Conservation (phyloP, 176 grass and related monocot species). For the Triticum aestivum region DNA sequence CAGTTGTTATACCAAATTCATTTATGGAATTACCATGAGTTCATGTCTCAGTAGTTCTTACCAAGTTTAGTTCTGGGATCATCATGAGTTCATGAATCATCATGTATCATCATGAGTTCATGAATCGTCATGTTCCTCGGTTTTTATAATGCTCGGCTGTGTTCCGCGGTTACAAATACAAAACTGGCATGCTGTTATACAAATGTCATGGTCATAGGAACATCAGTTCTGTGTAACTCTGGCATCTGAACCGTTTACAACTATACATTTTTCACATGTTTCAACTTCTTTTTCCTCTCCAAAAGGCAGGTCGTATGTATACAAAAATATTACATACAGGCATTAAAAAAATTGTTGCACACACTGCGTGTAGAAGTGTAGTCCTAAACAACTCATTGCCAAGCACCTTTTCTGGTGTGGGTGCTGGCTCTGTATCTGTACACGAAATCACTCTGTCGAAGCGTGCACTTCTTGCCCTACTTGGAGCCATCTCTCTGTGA, state of each 20-base stretch:
- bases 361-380: neutral
- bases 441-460: constrained; percentile 29
- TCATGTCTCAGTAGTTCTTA: too few relatives aligned
- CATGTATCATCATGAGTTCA: neutral
- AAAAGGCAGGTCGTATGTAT: neutral
- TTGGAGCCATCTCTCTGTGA: constrained; percentile 64
- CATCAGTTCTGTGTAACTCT: neutral
- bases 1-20: neutral
- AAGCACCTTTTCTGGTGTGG: neutral
- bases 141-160: neutral
- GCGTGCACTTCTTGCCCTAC: constrained; percentile 69
- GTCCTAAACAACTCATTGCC: neutral
- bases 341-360: neutral
- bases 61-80: too few relatives aligned
- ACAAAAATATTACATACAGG: neutral
- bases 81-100: too few relatives aligned
- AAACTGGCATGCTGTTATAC: too few relatives aligned
- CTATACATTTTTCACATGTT: neutral
- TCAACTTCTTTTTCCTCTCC: neutral
- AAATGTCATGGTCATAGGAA: neutral
- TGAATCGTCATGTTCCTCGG: neutral
- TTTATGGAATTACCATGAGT: neutral
- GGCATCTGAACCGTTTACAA: neutral
- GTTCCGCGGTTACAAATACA: neutral
- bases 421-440: neutral